Evolutionary conservation across 495 filamentous ascomycete genomes (phyloP), one percentile per base, ranked within the genome.

Genomic region (Neurospora cerealis): DNA sequence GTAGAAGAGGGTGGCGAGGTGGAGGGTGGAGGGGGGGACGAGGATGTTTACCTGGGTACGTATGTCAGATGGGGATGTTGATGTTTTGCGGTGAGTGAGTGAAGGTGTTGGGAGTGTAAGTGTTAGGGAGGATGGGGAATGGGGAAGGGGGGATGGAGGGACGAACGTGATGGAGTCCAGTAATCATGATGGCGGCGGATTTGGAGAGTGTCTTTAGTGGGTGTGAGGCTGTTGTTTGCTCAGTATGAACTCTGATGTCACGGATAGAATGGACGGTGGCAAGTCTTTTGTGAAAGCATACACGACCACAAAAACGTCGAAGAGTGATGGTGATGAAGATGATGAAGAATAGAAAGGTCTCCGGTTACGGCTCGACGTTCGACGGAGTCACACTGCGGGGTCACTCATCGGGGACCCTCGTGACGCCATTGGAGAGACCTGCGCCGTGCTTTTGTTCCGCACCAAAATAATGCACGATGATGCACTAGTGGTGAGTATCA

Each of bases 1-100:
- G 79, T 91, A 91, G 82, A 91, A 91, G 13, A 78, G 81, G 9
- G 80, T 75, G 9, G 89, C 89, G 11, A 85, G 80, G 32, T 83
- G 80, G 37, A 90, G 82, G 2, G 88, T 88, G 48, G 83, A 87
- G 0, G 78, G 77, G 0, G 88, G 87, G 28, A 91, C 86, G 4
- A 87, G 82, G 74, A 91, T 82, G 79, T 91, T 91, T 70, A 90
- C 77, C 77, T 77, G 36, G 17, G 24, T 28, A 28, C 24, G 24
- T 28, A 28, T 34, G 24, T 48, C 0, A 70, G 62, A 9, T 24
- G 48, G 15, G 34, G 40, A 36, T 73, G 11, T 11, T 37, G 71
- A 3, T n/a, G 21, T 60, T 24, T 13, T 24, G 85, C 78, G 0
- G 0, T 83, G 81, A 8, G 84, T 75, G 8, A 2, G 17, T 8